A percentile compares a stretch with the other conserved stretches of the same genome.
phyloP scores from a whole-genome alignment of 306 rosid genomes.

The Carpinus fangiana region DNA sequence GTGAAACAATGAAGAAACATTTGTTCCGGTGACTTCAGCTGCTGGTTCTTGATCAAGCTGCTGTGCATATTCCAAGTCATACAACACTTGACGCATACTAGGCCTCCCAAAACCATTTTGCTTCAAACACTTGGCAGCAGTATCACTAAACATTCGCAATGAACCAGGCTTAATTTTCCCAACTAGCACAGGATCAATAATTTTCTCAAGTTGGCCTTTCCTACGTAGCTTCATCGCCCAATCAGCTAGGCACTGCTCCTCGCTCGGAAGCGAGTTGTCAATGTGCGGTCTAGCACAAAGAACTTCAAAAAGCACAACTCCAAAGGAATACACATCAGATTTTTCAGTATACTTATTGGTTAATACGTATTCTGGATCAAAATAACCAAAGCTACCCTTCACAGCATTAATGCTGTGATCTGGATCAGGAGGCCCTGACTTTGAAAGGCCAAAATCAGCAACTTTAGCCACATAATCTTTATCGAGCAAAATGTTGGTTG shows the following conservation, averaged over 20 bases:
- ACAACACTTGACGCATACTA: conserved; percentile 46
- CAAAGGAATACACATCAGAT: conserved; percentile 46
- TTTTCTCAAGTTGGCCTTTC: conserved; percentile 36
- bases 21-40: neutral
- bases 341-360: too few relatives aligned
- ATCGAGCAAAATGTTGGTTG: conserved; percentile 26
- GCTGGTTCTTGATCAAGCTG: neutral
- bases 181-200: conserved; percentile 42
- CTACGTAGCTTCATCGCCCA: conserved; percentile 45
- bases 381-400: conserved; percentile 55
- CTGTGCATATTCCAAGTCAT: conserved; percentile 49
- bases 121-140: conserved; percentile 39
- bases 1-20: neutral
- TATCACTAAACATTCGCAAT: conserved; percentile 42
- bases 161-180: conserved; percentile 40
- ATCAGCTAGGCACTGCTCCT: conserved; percentile 43
- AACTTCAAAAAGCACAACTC: conserved; percentile 56
- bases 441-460: conserved; percentile 57
- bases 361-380: conserved; percentile 20
- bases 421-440: conserved; percentile 43
- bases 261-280: conserved; percentile 27
- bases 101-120: conserved; percentile 46
- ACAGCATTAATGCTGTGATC: too few relatives aligned
- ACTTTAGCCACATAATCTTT: conserved; percentile 45
- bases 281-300: conserved; percentile 52